Percentiles rank a stretch among this genome's conserved stretches.
phyloP scores from a whole-genome alignment of 2,329 filamentous ascomycete species.

The Fusarium bulbicola region DNA sequence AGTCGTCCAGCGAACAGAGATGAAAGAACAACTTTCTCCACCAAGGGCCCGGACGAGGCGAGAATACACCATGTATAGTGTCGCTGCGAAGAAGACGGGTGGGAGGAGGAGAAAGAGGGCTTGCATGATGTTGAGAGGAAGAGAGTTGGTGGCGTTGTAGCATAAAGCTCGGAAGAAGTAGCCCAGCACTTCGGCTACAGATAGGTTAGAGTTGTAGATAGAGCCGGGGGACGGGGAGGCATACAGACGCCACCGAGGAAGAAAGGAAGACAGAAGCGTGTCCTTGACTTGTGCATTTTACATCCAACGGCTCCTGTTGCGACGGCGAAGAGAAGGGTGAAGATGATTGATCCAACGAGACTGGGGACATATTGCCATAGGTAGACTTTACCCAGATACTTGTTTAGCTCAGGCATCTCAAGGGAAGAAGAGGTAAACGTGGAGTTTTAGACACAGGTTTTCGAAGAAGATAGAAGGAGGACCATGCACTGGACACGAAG shows the following conservation, averaged over 20 bases:
- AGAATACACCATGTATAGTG: conserved; percentile 30
- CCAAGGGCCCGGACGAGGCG: background rate
- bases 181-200: conserved; percentile 9
- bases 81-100: conserved; percentile 26
- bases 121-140: conserved; percentile 29
- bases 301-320: conserved; percentile 52
- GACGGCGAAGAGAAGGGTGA: conserved; percentile 54
- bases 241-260: conserved; percentile 56
- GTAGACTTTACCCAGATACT: conserved; percentile 5
- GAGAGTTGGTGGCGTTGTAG: conserved; percentile 6
- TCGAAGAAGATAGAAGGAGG: no score
- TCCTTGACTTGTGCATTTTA: conserved; percentile 52
- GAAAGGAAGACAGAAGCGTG: conserved; percentile 60
- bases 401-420: background rate
- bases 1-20: conserved; percentile 19
- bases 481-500: no score
- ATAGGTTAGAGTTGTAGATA: background rate
- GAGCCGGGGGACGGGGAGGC: conserved; percentile 5
- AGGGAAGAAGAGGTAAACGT: no score
- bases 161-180: conserved; percentile 24
- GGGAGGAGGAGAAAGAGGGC: conserved; percentile 17
- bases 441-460: no score
- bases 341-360: conserved; percentile 54
- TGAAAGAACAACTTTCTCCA: background rate
- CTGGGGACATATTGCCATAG: conserved; percentile 52